Evolutionary conservation across 371 early-diverging fungal genomes (phyloP), one percentile per base, ranked within the genome.

Genomic region (Mucor piriformis): DNA sequence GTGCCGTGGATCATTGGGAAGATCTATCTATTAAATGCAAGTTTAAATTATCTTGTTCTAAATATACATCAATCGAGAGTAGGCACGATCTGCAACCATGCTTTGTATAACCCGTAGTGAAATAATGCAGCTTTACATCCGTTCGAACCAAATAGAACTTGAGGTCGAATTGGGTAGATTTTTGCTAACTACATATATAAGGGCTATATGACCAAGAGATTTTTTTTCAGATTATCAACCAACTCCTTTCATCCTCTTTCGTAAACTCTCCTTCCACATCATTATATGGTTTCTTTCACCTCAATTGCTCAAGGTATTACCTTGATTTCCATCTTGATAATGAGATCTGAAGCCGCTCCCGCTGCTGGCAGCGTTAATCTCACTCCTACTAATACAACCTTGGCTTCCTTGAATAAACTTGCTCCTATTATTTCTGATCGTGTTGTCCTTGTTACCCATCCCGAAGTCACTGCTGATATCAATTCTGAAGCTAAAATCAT

Each of bases 201-300:
- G n/a, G 3, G 38, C 16, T 6, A n/a, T n/a, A n/a, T 38, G 13
- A n/a, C 6, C 16, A 1, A 10, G 2, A 15, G n/a, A 15, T 38
- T 15, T 38, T 38, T 38, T 38, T 15, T 38, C 11, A n/a, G 6
- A 38, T 38, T n/a, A 38, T n/a, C 38, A 38, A 44, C 18, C 20
- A 21, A 21, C 44, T 23, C 44, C n/a, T 21, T 44, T 44, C 20
- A 44, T 23, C 44, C 20, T 6, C 16, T 16, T 10, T 10, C 21
- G 20, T 8, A 34, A 18, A 21, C 20, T 21, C n/a, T n/a, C 37
- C 34, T 51, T 35, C 35, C 38, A 23, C 23, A 21, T 51, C 20
- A 0, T 35, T n/a, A 15, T 43, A 61, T 61, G 61, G 61, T 61
- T 32, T 54, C 61, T 38, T 61, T 61, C 40, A 54, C 40, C 49